A percentile compares a stretch with the other conserved stretches of the same genome.
These are phyloP conservation scores for Thalassiosira livingstoniorum DNA, from an alignment of 352 stramenopile species.

Conservation along the genomic window DNA sequence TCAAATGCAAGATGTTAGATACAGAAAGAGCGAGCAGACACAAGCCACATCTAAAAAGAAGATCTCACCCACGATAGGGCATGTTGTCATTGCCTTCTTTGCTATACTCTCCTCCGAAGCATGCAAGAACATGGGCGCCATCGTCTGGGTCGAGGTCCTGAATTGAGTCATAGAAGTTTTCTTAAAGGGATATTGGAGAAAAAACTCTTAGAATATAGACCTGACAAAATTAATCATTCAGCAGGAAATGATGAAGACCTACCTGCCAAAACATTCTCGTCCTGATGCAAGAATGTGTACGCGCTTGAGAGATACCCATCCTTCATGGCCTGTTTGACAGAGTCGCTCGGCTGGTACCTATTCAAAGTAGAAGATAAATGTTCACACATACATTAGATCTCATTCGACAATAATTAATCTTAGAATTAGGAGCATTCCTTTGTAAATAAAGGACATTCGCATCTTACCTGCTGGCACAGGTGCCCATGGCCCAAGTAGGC, in stretches of 20 bases:
- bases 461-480: constrained; percentile 35
- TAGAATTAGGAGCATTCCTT: no score
- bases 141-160: constrained; percentile 52
- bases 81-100: constrained; percentile 35
- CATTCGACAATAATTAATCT: no score
- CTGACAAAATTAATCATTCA: no score
- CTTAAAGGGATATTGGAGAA: no score
- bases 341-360: constrained; percentile 40
- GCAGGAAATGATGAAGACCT: no score
- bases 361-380: no score
- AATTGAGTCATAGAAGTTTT: constrained; percentile 54
- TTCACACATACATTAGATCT: no score
- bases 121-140: constrained; percentile 56
- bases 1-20: no score
- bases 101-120: constrained; percentile 51
- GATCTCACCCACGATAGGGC: constrained; percentile 15
- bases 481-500: constrained; percentile 49
- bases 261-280: constrained; percentile 31
- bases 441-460: no score
- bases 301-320: constrained; percentile 35
- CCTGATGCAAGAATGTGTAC: constrained; percentile 61
- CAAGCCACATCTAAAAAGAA: no score
- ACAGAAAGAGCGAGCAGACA: no score
- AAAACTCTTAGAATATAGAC: no score
- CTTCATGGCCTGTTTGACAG: constrained; percentile 45